Evolutionary conservation across 75 land plant species (phyloP), one percentile per base, ranked within the genome.

Genomic region (Adiantum capillusveneris): DNA sequence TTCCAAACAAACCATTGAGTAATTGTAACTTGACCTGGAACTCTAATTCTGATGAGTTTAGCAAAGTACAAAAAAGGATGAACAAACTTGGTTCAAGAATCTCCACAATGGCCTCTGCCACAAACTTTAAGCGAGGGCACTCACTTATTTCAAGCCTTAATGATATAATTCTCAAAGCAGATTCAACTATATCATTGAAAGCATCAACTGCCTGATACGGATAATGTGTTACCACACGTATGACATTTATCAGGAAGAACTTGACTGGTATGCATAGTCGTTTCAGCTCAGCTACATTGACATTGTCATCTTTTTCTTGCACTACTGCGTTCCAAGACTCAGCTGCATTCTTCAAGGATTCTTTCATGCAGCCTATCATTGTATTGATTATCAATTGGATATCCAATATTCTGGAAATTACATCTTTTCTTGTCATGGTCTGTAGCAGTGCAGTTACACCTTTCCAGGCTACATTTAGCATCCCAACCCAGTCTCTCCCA

Each of bases 391-490:
- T 80, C 25, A 75, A 73, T 18, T 68, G 29, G 34, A 88, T 75
- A 63, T 85, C 79, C 42, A 85, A 64, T 24, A 68, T 73, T 34
- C 39, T 66, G 20, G 84, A 67, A 51, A 88, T 60, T 17, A 61
- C 50, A 22, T 71, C 75, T 59, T 76, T 86, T 19, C 75, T 78
- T 44, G 73, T 48, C 25, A 55, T 56, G 29, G 51, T 68, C 63
- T 83, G 90, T 59, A 92, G 76, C 58, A 92, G 62, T 17, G 76
- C 56, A 22, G 82, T 84, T 26, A 83, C 81, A 72, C 97, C 84
- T 81, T 83, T 85, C 94, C 94, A 88, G 42, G 90, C 75, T 44
- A 75, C 17, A 60, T 88, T 92, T 2, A 92, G 74, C 42, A 87
- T 44, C 16, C 75, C 65, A 29, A 86, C 80, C 53, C 75, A 70